Evolutionary conservation across 1,284 basidiomycete species (phyloP).

Genomic region (Wolfiporia cocos): DNA sequence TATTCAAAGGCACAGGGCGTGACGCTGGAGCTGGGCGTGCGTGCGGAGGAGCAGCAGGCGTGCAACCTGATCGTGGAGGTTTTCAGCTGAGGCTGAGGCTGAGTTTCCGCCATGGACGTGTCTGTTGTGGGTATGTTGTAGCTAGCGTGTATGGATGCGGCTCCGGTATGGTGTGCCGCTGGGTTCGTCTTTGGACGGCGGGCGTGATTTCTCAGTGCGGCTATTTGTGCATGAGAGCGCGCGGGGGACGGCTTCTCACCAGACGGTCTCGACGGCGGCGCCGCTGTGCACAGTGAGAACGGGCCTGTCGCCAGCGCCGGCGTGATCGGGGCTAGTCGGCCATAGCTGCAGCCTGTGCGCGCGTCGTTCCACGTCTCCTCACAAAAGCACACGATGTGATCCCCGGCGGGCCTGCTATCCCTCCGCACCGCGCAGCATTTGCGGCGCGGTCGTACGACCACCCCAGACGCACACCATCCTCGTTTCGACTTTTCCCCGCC

Average conservation of each 20-base stretch:
- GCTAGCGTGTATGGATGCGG: background rate
- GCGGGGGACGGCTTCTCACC: constrained; percentile 1
- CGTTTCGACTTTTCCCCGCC: too few relatives aligned
- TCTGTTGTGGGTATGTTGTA: constrained; percentile 2
- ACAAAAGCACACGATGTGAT: constrained; percentile 9
- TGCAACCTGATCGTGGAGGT: constrained; percentile 79
- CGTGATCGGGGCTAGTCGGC: constrained; percentile 2
- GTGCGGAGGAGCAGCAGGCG: constrained; percentile 85
- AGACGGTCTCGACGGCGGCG: constrained; percentile 3
- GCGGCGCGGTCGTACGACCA: too few relatives aligned
- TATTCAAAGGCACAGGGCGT: constrained; percentile 88
- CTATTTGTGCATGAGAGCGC: constrained; percentile 10
- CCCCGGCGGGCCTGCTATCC: background rate
- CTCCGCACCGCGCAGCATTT: too few relatives aligned
- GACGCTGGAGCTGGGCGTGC: constrained; percentile 91
- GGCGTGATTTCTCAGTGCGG: constrained; percentile 5
- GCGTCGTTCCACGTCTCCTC: constrained; percentile 5
- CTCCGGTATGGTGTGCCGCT: background rate
- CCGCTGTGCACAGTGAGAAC: constrained; percentile 5
- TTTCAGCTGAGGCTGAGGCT: constrained; percentile 30
- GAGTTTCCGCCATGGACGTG: background rate
- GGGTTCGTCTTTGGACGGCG: constrained; percentile 4
- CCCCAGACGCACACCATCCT: too few relatives aligned
- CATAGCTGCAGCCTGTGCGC: background rate
- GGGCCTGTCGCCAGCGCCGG: too few relatives aligned